Evolutionary conservation across 768 basidiomycete genomes (phyloP), one percentile per base, ranked within the genome.

Genomic region (Auricularia heimuer): DNA sequence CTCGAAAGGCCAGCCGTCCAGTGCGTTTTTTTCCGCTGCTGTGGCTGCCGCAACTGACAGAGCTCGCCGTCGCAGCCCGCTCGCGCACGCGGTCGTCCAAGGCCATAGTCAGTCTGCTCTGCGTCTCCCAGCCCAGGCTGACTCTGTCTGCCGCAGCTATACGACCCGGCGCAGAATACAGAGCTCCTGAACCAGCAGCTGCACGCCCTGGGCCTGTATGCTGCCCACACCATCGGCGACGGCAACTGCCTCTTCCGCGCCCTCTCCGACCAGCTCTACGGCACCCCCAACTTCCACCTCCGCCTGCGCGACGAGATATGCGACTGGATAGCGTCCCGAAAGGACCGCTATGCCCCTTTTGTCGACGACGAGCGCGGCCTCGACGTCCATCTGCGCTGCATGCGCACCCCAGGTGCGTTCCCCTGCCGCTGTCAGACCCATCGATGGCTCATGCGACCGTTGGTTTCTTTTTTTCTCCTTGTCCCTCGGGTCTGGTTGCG

Each of bases 171-270:
- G 47, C 78, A 84, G 70, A 89, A 84, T 73, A 85, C 84, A 24
- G 82, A 83, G 65, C 82, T 80, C 62, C 85, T 95, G 68, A 84
- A 80, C 4, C 78, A 81, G 63, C 91, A 94, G 76, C 85, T 96
- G 45, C 83, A 85, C 61, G 80, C 85, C 4, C 77, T 93, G 63
- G 92, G 92, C 2, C 80, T 95, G 8, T 95, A 95, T 73, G 88
- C 93, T n/a, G 90, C 90, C 3, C 80, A 85, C 68, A 95, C 90
- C 18, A 75, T 92, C 54, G 93, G 92, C 62, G 90, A 96, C 75
- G 94, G 94, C 60, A 96, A 95, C 77, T 97, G 94, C 75, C 84
- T 97, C 68, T 97, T 95, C 76, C 87, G 93, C 58, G 92, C 94
- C 0, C 81, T 95, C 64, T 87, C 88, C 58, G 94, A 96, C 76